phyloP scores from a whole-genome alignment of 768 basidiomycete species.

The Asterophora parasitica region DNA sequence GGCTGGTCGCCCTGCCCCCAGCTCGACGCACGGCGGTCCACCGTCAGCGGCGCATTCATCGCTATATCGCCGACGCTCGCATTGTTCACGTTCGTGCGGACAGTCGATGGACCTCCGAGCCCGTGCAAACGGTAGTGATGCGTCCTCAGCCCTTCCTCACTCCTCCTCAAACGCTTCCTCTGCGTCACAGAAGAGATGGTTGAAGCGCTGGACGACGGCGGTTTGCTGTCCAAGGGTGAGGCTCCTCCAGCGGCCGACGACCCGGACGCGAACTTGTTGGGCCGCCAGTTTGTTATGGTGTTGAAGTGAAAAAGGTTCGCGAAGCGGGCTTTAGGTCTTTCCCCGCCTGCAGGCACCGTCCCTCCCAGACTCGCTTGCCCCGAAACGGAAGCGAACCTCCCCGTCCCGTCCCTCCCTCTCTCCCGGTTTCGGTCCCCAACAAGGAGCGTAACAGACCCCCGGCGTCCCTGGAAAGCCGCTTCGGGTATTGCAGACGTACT shows the following conservation, averaged over 20 bases:
- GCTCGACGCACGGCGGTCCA: slow-evolving; percentile 58
- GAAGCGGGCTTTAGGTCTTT: slow-evolving; percentile 23
- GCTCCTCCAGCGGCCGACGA: not conserved
- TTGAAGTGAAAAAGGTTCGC: slow-evolving; percentile 21
- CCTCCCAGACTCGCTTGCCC: slow-evolving; percentile 14
- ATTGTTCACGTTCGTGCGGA: too few species aligned
- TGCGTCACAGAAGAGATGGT: too few species aligned
- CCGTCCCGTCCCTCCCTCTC: too few species aligned
- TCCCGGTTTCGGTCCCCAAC: slow-evolving; percentile 11
- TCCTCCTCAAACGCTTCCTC: slow-evolving; percentile 23
- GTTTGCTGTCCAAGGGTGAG: slow-evolving; percentile 1
- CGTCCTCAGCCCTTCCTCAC: slow-evolving; percentile 41
- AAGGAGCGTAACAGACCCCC: slow-evolving; percentile 13
- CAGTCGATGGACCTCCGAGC: too few species aligned
- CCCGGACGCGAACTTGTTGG: slow-evolving; percentile 18
- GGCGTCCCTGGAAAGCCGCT: slow-evolving; percentile 1
- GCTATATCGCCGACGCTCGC: too few species aligned
- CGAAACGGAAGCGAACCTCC: not conserved
- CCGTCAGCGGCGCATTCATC: slow-evolving; percentile 24
- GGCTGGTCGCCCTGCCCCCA: slow-evolving; percentile 51
- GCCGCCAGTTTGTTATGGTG: slow-evolving; percentile 29
- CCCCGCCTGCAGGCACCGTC: not conserved
- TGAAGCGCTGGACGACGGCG: too few species aligned
- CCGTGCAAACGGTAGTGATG: slow-evolving; percentile 9
- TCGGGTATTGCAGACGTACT: slow-evolving; percentile 16